Conservation (phyloP, 257 asterid species). For the Petunia secreta region DNA sequence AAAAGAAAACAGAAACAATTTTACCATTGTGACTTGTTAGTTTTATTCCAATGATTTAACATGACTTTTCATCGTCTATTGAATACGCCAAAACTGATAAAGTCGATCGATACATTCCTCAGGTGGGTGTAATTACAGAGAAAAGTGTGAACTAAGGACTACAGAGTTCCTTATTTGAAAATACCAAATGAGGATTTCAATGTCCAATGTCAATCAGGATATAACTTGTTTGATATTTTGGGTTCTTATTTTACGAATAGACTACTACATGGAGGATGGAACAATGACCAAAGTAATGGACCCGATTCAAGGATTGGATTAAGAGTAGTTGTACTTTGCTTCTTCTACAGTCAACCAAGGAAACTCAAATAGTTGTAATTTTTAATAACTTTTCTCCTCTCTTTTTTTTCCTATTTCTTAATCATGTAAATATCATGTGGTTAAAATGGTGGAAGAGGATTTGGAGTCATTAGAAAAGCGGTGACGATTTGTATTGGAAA, state of each 20-base stretch:
- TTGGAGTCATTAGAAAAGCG: no score
- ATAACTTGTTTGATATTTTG: conserved; percentile 80
- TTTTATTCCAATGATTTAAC: no score
- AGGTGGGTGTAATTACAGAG: conserved; percentile 42
- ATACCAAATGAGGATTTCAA: conserved; percentile 37
- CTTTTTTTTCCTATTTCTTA: no score
- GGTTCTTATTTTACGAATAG: conserved; percentile 79
- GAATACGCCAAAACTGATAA: no score
- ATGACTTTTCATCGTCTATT: no score
- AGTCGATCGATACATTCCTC: neutral
- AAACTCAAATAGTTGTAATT: conserved; percentile 50
- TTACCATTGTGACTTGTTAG: no score
- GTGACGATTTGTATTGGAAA: no score
- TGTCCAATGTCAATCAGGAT: conserved; percentile 50
- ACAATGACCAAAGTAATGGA: conserved; percentile 38
- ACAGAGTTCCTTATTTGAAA: conserved; percentile 30
- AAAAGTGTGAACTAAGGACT: conserved; percentile 36
- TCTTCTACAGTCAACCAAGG: conserved; percentile 49
- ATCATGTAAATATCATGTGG: no score
- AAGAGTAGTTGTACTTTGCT: conserved; percentile 33
- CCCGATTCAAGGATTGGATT: conserved; percentile 40
- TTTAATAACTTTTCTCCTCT: no score
- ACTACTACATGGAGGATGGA: conserved; percentile 54
- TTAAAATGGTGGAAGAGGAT: no score
- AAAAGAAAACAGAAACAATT: no score